phyloP scores from a whole-genome alignment of 2,329 filamentous ascomycete species.

The Alternaria conjuncta region DNA sequence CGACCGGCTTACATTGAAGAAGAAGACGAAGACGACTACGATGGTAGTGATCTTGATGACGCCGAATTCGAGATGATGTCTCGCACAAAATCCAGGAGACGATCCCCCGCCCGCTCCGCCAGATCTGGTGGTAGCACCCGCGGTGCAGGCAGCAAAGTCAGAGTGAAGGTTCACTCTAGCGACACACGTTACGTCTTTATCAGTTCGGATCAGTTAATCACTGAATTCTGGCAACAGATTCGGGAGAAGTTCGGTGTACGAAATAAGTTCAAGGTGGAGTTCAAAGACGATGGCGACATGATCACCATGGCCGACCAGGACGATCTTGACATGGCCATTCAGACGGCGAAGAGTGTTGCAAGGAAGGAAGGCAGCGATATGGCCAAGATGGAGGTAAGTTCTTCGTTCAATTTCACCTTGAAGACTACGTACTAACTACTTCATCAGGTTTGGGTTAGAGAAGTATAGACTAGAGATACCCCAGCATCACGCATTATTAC shows the following conservation, averaged over 20 bases:
- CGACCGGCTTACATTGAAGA: conserved; percentile 76
- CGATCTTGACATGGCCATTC: conserved; percentile 87
- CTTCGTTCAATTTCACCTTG: conserved; percentile 3
- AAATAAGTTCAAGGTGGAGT: conserved; percentile 85
- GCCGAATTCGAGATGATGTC: conserved; percentile 81
- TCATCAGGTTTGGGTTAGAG: conserved; percentile 55
- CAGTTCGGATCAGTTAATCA: conserved; percentile 72
- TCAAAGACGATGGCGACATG: conserved; percentile 90
- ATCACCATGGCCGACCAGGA: conserved; percentile 98
- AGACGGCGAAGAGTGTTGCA: conserved; percentile 70
- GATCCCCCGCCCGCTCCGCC: conserved; percentile 52
- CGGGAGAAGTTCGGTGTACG: conserved; percentile 84
- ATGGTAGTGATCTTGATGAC: conserved; percentile 76
- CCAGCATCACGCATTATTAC: conserved; percentile 38
- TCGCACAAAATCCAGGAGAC: conserved; percentile 48
- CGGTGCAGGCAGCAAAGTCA: conserved; percentile 68
- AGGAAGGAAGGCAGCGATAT: conserved; percentile 78
- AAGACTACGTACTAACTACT: conserved; percentile 43
- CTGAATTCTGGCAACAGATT: conserved; percentile 78
- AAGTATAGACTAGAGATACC: conserved; percentile 53
- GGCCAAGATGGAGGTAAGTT: conserved; percentile 91
- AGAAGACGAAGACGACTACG: conserved; percentile 75
- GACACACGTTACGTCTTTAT: conserved; percentile 96
- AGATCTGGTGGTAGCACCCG: conserved; percentile 58
- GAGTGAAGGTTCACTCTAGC: conserved; percentile 85